Evolutionary conservation across 345 rosid species (phyloP).

Genomic region (Salix brachista): DNA sequence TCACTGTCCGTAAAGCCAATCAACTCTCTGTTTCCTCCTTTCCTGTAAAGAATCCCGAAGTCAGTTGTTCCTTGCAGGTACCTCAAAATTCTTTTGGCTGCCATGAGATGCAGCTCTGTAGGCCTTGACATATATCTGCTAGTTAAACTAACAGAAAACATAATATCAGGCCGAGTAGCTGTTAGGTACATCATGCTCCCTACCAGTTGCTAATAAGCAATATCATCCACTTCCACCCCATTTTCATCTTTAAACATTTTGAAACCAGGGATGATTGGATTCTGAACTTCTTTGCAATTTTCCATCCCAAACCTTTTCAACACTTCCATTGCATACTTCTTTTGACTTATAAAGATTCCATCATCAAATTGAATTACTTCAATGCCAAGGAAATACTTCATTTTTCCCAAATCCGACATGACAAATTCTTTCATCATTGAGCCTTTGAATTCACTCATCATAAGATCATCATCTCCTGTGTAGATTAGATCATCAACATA

Average conservation of each 20-base stretch:
- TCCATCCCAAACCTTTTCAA: neutral
- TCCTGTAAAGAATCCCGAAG: neutral
- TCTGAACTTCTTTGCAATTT: neutral
- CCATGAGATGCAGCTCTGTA: no score
- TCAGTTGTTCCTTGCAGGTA: neutral
- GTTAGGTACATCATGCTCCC: no score
- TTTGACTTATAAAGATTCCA: no score
- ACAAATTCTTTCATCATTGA: neutral
- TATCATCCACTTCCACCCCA: neutral
- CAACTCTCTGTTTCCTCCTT: neutral
- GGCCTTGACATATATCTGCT: no score
- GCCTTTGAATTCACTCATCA: neutral
- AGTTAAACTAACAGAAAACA: no score
- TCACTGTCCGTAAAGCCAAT: neutral
- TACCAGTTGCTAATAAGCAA: neutral
- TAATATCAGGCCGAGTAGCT: no score
- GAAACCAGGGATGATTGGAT: neutral
- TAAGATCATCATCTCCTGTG: neutral
- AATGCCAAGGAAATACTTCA: no score
- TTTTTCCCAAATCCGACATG: no score
- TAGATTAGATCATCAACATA: neutral
- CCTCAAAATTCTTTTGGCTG: neutral
- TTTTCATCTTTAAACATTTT: neutral
- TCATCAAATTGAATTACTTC: no score
- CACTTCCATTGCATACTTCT: neutral